These are phyloP conservation scores for Dysphania ambrosioides DNA, from an alignment of 148 eudicot species.

Conservation along the genomic window DNA sequence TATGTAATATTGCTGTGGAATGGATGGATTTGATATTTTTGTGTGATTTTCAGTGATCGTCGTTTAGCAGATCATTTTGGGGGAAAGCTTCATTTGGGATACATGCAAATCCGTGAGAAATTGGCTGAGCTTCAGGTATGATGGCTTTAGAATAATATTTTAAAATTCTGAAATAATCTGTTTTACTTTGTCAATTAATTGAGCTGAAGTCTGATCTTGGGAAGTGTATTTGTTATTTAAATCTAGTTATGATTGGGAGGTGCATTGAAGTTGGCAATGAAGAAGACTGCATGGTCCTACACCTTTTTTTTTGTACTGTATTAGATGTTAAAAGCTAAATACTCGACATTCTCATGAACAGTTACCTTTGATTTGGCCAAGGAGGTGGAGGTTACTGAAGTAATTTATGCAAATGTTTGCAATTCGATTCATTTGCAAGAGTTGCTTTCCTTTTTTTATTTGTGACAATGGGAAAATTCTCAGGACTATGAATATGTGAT, in stretches of 20 bases:
- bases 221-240: background rate
- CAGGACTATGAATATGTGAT: conserved; percentile 44
- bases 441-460: conserved; percentile 15
- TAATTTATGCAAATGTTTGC: background rate
- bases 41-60: conserved; percentile 72
- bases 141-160: background rate
- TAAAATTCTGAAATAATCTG: background rate
- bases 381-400: conserved; percentile 1
- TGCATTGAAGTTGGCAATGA: background rate
- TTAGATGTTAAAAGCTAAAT: background rate
- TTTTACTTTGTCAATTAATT: background rate
- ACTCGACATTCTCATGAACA: conserved; percentile 2
- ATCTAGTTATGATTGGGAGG: background rate
- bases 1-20: background rate
- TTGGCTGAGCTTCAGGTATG: conserved; percentile 84
- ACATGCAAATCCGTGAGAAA: conserved; percentile 98
- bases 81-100: conserved; percentile 95
- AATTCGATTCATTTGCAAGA: background rate
- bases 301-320: background rate
- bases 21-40: conserved; percentile 22
- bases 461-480: conserved; percentile 22
- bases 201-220: conserved; percentile 5
- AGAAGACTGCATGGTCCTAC: background rate
- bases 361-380: conserved; percentile 2
- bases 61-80: conserved; percentile 99